Conservation (phyloP, 208 protist genomes). For the Crithidia acanthocephali region DNA sequence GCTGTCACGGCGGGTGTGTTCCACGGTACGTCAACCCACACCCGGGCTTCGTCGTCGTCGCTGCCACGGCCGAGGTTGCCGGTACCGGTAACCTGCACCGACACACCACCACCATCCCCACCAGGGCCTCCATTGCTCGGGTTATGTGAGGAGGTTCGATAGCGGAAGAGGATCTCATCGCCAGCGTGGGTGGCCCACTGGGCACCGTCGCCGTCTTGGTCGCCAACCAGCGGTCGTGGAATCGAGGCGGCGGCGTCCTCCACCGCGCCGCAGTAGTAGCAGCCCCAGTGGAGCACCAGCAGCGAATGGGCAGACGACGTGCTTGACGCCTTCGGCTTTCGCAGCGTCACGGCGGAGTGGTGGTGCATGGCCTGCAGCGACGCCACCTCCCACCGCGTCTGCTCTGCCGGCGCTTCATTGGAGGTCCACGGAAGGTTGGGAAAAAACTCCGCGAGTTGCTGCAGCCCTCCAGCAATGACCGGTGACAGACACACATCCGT, state of each 20-base stretch:
- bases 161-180: constrained; percentile 65
- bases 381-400: constrained; percentile 33
- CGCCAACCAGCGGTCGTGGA: constrained; percentile 36
- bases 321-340: neutral
- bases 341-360: constrained; percentile 69
- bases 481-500: too few species aligned
- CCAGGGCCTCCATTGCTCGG: neutral
- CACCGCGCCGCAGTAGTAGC: constrained; percentile 78
- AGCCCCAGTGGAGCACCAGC: constrained; percentile 77
- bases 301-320: neutral
- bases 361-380: constrained; percentile 76
- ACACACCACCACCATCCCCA: neutral
- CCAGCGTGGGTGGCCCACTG: constrained; percentile 54
- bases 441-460: neutral
- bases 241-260: constrained; percentile 69
- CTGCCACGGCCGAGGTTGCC: constrained; percentile 64
- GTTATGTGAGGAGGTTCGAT: neutral
- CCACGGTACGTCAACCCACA: constrained; percentile 26
- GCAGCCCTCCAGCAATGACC: neutral
- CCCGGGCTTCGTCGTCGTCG: constrained; percentile 42
- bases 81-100: constrained; percentile 48
- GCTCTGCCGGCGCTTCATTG: neutral
- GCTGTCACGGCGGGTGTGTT: neutral
- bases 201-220: neutral
- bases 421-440: neutral